Percentiles rank a stretch among this genome's conserved stretches.
Evolutionary conservation across 345 rosid species (phyloP).

Genomic region (Populus ilicifolia): DNA sequence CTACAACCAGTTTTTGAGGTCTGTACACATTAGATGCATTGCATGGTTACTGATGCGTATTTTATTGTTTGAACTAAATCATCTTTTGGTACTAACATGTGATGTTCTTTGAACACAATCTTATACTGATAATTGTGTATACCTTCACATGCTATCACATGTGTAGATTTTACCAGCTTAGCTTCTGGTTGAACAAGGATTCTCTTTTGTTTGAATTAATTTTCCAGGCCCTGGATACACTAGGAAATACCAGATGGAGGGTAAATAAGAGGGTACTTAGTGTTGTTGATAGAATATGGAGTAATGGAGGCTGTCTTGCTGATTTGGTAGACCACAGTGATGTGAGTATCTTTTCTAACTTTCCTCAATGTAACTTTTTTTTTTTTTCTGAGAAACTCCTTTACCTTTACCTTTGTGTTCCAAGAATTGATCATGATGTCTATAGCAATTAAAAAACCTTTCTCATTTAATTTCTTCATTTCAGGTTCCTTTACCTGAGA

Average conservation of each 20-base stretch:
- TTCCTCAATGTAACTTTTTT: neutral
- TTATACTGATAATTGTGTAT: neutral
- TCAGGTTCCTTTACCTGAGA: slow-evolving; percentile 72
- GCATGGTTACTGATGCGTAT: neutral
- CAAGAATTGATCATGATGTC: neutral
- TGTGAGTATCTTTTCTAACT: slow-evolving; percentile 42
- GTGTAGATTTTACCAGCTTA: neutral
- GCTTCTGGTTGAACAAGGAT: slow-evolving; percentile 3
- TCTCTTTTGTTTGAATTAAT: slow-evolving; percentile 9
- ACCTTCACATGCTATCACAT: neutral
- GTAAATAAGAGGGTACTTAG: slow-evolving; percentile 63
- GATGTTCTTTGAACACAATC: neutral
- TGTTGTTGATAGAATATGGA: slow-evolving; percentile 73
- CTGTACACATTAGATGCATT: slow-evolving; percentile 18
- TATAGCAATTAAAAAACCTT: neutral
- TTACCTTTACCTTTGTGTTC: neutral
- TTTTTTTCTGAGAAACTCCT: neutral
- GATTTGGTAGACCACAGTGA: slow-evolving; percentile 68
- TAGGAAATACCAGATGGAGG: slow-evolving; percentile 80
- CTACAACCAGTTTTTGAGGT: slow-evolving; percentile 84
- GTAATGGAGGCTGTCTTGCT: slow-evolving; percentile 62
- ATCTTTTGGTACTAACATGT: neutral
- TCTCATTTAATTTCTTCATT: slow-evolving; percentile 11
- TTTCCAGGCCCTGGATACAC: slow-evolving; percentile 71
- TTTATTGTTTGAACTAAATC: slow-evolving; percentile 2